Evolutionary conservation across 306 rosid genomes (phyloP), one percentile per base, ranked within the genome.

Genomic region (Lithocarpus polystachyus): DNA sequence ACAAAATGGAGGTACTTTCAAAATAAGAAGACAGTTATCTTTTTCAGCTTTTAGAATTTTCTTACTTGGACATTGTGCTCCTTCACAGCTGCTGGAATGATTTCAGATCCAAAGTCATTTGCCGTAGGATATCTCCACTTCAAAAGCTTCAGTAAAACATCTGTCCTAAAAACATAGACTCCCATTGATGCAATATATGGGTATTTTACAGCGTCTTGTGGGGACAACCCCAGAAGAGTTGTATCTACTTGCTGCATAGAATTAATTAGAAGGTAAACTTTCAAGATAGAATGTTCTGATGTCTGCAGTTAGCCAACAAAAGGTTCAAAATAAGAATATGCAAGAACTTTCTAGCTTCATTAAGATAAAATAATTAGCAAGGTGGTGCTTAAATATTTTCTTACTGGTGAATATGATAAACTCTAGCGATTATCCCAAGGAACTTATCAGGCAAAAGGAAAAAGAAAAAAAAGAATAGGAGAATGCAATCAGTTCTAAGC

Each of bases 171-270:
- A 65, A 88, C 90, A 74, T 94, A 94, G 37, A 94, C 95, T 43
- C 98, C 97, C 97, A 92, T 94, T 4, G 97, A 92, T 69, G 98
- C 98, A 84, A 91, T 90, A 85, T 92, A 94, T 56, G 97, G 95
- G 19, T 84, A 84, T 74, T 51, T 75, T 57, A 69, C 43, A 19
- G 93, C 92, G 4, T 89, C 97, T 81, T 87, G 89, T 52, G 62
- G 83, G 45, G 97, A 87, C 80, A 94, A 81, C 43, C 98, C 98
- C 0, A 92, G 71, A 77, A 82, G 81, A 80, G 88, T 79, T 22
- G 97, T 94, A 85, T 94, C 98, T 31, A 53, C 83, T 87, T 89
- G 90, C 98, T 94, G 93, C 81, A 89, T 28, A 88, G 77, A 82
- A 79, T 59, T 57, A 73, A 52, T 52, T 33, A 54, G 10, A 55